Conservation (phyloP, 2,329 filamentous ascomycete species). For the Leptodontidium sp. region DNA sequence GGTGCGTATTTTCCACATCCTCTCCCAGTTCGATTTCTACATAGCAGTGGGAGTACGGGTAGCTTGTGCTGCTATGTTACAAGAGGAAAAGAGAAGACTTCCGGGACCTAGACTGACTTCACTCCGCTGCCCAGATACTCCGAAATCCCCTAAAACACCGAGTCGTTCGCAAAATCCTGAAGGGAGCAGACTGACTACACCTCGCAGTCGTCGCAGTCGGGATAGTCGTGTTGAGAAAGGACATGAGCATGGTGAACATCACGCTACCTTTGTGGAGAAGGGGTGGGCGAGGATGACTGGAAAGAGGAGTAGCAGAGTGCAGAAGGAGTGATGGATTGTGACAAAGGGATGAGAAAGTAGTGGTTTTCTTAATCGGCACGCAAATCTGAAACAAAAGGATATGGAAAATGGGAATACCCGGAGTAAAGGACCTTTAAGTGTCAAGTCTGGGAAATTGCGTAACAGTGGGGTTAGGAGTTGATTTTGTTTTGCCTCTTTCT, state of each 20-base stretch:
- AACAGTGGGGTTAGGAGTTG: background rate
- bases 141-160: constrained; percentile 72
- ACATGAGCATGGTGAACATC: constrained; percentile 60
- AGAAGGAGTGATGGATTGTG: background rate
- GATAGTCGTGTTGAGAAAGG: constrained; percentile 71
- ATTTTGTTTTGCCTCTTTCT: constrained; percentile 6
- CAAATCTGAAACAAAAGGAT: background rate
- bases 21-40: background rate
- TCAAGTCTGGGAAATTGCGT: too few relatives aligned
- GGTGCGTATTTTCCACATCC: background rate
- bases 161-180: constrained; percentile 75
- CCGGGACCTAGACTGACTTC: background rate
- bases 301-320: constrained; percentile 24
- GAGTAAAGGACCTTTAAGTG: background rate
- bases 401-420: background rate
- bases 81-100: background rate
- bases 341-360: background rate
- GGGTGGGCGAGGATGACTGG: constrained; percentile 30
- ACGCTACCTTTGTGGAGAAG: constrained; percentile 65
- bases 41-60: background rate
- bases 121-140: constrained; percentile 59
- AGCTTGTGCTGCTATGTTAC: background rate
- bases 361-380: background rate
- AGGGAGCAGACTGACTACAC: constrained; percentile 73
- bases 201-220: constrained; percentile 65